These are phyloP conservation scores for Penicillium olsonii DNA, from an alignment of 2,329 filamentous ascomycete species.

Conservation along the genomic window DNA sequence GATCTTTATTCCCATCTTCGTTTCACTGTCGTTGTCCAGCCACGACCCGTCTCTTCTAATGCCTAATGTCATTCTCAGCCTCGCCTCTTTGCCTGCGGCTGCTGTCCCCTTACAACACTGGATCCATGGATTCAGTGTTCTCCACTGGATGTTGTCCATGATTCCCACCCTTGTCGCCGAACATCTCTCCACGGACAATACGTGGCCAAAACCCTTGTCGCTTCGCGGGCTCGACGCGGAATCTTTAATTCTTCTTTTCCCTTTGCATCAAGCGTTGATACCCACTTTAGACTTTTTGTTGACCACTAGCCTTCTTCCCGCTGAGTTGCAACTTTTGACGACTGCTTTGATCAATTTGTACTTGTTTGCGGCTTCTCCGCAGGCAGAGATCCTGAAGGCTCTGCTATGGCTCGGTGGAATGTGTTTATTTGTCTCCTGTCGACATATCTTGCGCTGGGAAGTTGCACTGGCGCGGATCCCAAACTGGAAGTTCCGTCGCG, in stretches of 20 bases:
- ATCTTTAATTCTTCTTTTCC: constrained; percentile 68
- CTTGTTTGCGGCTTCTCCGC: constrained; percentile 75
- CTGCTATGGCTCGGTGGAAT: constrained; percentile 84
- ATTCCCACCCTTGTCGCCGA: constrained; percentile 64
- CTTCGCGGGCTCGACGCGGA: constrained; percentile 55
- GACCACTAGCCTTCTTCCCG: constrained; percentile 80
- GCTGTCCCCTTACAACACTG: constrained; percentile 67
- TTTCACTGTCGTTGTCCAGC: constrained; percentile 71
- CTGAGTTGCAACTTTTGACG: constrained; percentile 86
- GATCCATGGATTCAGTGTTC: constrained; percentile 59
- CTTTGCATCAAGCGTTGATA: constrained; percentile 77
- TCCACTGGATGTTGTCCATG: constrained; percentile 80
- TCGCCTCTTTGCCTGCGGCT: constrained; percentile 73
- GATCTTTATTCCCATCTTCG: constrained; percentile 70
- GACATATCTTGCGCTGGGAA: constrained; percentile 76
- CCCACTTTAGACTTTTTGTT: constrained; percentile 76
- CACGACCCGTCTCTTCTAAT: constrained; percentile 64
- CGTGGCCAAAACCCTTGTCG: constrained; percentile 34
- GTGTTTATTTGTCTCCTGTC: constrained; percentile 70
- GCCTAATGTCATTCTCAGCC: constrained; percentile 77
- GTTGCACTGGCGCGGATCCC: constrained; percentile 85
- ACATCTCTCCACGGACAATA: constrained; percentile 37
- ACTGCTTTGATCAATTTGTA: constrained; percentile 79
- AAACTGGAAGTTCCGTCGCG: constrained; percentile 79
- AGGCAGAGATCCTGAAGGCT: constrained; percentile 80